Percentiles rank a stretch among this genome's conserved stretches.
These are phyloP conservation scores for Leccinum obscurum DNA, from an alignment of 768 basidiomycete genomes.

Conservation along the genomic window DNA sequence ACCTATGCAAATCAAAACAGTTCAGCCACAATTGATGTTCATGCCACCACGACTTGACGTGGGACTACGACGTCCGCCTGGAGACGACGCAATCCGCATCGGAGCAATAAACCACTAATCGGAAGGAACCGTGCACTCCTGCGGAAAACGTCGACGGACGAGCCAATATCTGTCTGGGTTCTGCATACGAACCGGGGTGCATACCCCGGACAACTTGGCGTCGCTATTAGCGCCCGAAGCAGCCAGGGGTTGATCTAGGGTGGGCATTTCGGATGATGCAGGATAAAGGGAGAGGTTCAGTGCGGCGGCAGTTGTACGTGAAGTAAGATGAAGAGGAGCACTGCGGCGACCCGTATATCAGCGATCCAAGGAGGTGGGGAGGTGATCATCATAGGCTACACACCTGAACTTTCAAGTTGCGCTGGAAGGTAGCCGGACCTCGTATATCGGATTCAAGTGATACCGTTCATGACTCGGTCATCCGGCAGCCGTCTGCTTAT, in stretches of 20 bases:
- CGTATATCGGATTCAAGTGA: constrained; percentile 65
- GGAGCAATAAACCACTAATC: constrained; percentile 62
- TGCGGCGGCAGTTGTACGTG: constrained; percentile 42
- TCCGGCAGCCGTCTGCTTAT: constrained; percentile 57
- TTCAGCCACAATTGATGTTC: not conserved
- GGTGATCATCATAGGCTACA: constrained; percentile 28
- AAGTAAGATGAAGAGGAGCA: constrained; percentile 64
- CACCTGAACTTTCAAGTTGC: constrained; percentile 54
- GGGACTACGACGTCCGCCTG: not conserved
- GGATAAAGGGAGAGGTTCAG: constrained; percentile 65
- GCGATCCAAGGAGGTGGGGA: constrained; percentile 16
- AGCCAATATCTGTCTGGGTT: constrained; percentile 67
- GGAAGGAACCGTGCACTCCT: constrained; percentile 56
- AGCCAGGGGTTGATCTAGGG: constrained; percentile 42
- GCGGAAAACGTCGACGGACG: constrained; percentile 69
- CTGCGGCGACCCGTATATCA: constrained; percentile 38
- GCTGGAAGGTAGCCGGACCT: constrained; percentile 51
- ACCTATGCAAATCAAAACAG: not conserved
- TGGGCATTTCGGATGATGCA: constrained; percentile 19
- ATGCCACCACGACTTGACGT: not conserved
- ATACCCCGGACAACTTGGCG: constrained; percentile 62
- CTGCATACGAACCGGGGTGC: constrained; percentile 51
- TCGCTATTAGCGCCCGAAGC: constrained; percentile 86
- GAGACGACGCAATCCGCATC: constrained; percentile 28
- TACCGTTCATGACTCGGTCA: constrained; percentile 67